Evolutionary conservation across 2,329 filamentous ascomycete species (phyloP).

Genomic region (Aspergillus sp.): DNA sequence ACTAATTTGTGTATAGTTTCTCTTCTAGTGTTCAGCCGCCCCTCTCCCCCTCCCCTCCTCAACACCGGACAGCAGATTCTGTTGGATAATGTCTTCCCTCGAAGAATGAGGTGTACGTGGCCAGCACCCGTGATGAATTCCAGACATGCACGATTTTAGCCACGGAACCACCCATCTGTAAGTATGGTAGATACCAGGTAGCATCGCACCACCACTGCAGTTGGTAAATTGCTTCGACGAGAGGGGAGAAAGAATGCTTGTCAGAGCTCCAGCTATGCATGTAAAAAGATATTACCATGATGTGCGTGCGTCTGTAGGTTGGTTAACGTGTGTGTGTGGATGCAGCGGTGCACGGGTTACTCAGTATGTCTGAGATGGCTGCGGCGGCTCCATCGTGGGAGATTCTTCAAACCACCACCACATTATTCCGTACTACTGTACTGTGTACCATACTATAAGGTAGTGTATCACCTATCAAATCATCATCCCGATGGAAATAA

Average conservation of each 20-base stretch:
- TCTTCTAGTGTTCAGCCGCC: background rate
- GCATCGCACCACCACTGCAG: background rate
- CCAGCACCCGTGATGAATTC: background rate
- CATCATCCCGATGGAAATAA: background rate
- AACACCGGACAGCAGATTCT: background rate
- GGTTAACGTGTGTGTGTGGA: background rate
- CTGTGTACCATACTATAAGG: background rate
- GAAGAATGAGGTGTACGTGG: background rate
- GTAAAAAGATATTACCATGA: background rate
- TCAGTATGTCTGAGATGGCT: background rate
- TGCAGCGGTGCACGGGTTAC: background rate
- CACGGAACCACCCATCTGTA: background rate
- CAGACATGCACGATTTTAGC: background rate
- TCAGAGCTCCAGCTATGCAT: slow-evolving; percentile 7
- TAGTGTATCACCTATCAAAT: background rate
- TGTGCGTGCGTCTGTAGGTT: background rate
- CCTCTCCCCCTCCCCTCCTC: background rate
- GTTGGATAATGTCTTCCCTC: background rate
- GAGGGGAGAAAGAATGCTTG: background rate
- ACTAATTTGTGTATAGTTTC: background rate
- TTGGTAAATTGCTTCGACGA: background rate
- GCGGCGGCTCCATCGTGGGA: background rate
- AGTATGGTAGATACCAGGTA: background rate
- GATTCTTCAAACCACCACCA: background rate
- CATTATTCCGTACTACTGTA: too few species aligned